Evolutionary conservation across 192 early-diverging fungal genomes (phyloP).

Genomic region (Coemansia sp.): DNA sequence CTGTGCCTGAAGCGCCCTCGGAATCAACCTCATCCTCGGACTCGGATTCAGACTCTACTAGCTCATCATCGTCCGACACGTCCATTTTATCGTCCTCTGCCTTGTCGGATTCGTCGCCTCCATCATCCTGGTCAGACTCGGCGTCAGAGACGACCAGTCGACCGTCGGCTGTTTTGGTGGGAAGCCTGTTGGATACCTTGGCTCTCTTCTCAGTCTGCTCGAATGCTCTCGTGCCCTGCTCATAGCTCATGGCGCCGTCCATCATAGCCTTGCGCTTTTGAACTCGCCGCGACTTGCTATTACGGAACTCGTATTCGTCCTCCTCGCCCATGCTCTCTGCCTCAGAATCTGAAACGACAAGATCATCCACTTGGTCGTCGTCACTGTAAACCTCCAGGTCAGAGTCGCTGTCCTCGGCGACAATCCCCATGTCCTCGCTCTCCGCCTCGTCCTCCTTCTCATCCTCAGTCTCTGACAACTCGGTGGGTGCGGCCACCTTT

Average conservation of each 20-base stretch:
- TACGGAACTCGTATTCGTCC: conserved; percentile 25
- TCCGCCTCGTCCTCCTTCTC: conserved; percentile 10
- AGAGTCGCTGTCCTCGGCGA: conserved; percentile 20
- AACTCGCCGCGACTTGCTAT: conserved; percentile 45
- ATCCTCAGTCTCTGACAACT: conserved; percentile 32
- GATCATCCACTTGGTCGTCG: conserved; percentile 14
- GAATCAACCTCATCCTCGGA: background rate
- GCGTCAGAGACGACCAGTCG: conserved; percentile 44
- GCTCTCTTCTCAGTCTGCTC: conserved; percentile 40
- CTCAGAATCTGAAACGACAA: conserved; percentile 16
- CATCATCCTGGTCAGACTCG: conserved; percentile 40
- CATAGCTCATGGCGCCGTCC: conserved; percentile 48
- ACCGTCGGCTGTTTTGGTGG: conserved; percentile 60
- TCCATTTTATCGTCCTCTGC: conserved; percentile 17
- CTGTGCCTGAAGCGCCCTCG: background rate
- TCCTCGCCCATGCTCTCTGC: conserved; percentile 16
- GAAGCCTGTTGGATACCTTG: conserved; percentile 56
- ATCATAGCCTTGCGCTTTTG: conserved; percentile 51
- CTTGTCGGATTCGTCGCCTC: conserved; percentile 32
- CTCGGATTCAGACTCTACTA: conserved; percentile 5
- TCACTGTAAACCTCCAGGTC: conserved; percentile 40
- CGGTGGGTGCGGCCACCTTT: conserved; percentile 9
- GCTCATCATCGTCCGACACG: conserved; percentile 38
- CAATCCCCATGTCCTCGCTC: conserved; percentile 14
- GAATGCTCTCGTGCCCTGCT: conserved; percentile 38